Conservation (phyloP, 257 asterid genomes). For the Plantago major region DNA sequence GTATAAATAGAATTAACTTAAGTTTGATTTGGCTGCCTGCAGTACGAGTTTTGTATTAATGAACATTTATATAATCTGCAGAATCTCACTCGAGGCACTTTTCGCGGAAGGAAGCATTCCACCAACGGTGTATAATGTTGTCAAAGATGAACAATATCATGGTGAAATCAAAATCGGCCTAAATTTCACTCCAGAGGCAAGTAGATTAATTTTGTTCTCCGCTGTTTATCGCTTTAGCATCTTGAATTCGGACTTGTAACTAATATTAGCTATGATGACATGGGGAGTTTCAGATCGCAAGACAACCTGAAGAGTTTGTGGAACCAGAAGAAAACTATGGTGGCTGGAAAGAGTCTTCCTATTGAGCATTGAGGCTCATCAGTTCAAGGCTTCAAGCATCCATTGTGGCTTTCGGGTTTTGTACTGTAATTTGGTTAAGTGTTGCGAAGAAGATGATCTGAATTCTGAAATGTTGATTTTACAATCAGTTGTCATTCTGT, state of each 20-base stretch:
- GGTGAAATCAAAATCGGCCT: slow-evolving; percentile 57
- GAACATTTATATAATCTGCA: slow-evolving; percentile 17
- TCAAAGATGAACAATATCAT: slow-evolving; percentile 42
- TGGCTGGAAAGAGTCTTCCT: slow-evolving; percentile 48
- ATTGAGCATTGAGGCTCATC: slow-evolving; percentile 20
- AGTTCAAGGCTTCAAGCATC: too few relatives aligned
- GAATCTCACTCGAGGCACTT: slow-evolving; percentile 42
- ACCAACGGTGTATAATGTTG: slow-evolving; percentile 37
- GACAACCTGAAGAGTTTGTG: slow-evolving; percentile 12
- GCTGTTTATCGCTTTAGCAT: neutral
- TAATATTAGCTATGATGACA: neutral
- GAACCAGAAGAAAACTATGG: slow-evolving; percentile 41
- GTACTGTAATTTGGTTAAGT: too few relatives aligned
- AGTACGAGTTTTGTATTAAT: neutral
- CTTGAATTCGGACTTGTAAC: neutral
- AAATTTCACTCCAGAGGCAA: slow-evolving; percentile 44
- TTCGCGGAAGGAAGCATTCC: slow-evolving; percentile 39
- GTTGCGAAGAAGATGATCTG: too few relatives aligned
- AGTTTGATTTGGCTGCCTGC: too few relatives aligned
- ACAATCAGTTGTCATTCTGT: too few relatives aligned
- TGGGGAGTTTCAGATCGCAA: slow-evolving; percentile 23
- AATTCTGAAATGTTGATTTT: too few relatives aligned
- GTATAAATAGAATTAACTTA: too few relatives aligned
- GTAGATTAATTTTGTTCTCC: slow-evolving; percentile 7
- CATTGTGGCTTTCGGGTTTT: too few relatives aligned